Percentiles rank a stretch among this genome's conserved stretches.
phyloP scores from a whole-genome alignment of 768 basidiomycete species.

The Mycena polygramma region DNA sequence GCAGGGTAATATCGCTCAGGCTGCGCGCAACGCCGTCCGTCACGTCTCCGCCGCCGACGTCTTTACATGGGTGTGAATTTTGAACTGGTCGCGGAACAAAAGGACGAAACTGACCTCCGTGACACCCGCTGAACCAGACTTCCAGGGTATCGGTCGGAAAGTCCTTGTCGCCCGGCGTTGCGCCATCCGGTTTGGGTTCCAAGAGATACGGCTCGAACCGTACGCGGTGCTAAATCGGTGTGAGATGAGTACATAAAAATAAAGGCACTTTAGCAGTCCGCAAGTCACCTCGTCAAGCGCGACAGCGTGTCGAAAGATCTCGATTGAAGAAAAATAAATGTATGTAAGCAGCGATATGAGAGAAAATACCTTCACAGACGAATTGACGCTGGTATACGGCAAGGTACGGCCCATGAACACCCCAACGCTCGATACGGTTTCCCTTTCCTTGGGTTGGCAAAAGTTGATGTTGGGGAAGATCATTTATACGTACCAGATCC shows the following conservation, averaged over 20 bases:
- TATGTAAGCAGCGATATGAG: too few species aligned
- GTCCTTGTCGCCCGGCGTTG: constrained; percentile 23
- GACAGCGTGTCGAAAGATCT: constrained; percentile 82
- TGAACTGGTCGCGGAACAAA: constrained; percentile 2
- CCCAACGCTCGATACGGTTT: constrained; percentile 85
- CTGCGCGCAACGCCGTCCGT: constrained; percentile 55
- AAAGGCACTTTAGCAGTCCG: neutral
- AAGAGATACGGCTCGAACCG: constrained; percentile 30
- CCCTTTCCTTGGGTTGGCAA: constrained; percentile 58
- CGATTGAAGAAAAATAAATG: constrained; percentile 58
- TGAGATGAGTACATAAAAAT: neutral
- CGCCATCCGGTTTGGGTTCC: constrained; percentile 22
- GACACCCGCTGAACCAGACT: constrained; percentile 86
- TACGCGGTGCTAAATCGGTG: constrained; percentile 26
- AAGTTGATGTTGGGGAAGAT: neutral
- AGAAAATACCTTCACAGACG: constrained; percentile 58
- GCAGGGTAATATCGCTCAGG: constrained; percentile 73
- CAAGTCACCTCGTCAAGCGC: constrained; percentile 78
- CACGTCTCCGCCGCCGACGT: constrained; percentile 78
- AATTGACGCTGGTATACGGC: constrained; percentile 77
- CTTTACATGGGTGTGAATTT: constrained; percentile 47
- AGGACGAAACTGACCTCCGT: constrained; percentile 61
- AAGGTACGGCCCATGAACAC: constrained; percentile 68
- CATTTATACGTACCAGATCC: constrained; percentile 70
- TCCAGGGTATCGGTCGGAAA: constrained; percentile 72